Evolutionary conservation across 306 rosid species (phyloP).

Genomic region (Castanopsis chinensis): DNA sequence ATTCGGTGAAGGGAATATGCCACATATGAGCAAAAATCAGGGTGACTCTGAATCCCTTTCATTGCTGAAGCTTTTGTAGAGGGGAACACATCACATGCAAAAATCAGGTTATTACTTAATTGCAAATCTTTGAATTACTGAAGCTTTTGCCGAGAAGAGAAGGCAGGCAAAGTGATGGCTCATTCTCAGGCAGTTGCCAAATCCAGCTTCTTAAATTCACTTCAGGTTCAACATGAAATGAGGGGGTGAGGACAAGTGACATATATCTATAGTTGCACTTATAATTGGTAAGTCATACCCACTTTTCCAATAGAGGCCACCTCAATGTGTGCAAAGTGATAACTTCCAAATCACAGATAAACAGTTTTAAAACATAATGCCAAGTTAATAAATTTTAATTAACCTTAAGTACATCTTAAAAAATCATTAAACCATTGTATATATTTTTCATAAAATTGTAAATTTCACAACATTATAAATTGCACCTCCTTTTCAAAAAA

Average conservation of each 20-base stretch:
- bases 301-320: not conserved
- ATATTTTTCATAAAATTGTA: no score
- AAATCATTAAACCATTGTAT: no score
- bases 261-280: not conserved
- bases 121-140: not conserved
- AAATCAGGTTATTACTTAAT: not conserved
- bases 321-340: no score
- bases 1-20: not conserved
- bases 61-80: not conserved
- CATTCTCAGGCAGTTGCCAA: not conserved
- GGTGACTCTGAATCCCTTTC: not conserved
- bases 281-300: not conserved
- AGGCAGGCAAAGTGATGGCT: not conserved
- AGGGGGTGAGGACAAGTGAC: not conserved
- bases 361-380: no score
- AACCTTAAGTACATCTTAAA: no score
- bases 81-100: not conserved
- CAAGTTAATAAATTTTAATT: no score
- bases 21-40: not conserved
- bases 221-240: not conserved
- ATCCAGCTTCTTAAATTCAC: not conserved
- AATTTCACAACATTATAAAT: no score
- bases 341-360: no score
- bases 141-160: not conserved
- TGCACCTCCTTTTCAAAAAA: no score